Base-by-base conservation (phyloP, 768 basidiomycete genomes). In the Phanerochaete sordida region DNA sequence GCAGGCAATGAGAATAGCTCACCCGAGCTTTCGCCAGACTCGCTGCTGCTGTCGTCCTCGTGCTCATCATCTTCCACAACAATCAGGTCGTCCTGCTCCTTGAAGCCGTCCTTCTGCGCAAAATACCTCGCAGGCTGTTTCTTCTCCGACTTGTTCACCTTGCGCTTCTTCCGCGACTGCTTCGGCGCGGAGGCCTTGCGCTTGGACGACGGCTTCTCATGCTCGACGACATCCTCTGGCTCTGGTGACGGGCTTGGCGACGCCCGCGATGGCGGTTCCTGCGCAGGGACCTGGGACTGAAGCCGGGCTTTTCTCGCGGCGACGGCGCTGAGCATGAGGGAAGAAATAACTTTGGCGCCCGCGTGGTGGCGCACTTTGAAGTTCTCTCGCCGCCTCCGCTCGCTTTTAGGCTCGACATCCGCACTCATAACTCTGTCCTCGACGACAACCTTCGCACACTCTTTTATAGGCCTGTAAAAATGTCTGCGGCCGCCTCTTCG, bases 271-370 rank as follows among this genome's bases (percentile, higher is more conserved):
- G 48, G 66, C 57, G 33, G 8, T 43, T 11, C 19, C 5, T 43
- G 39, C 19, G 44, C 28, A 44, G 64, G 69, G 56, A 53, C 47
- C 37, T 57, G 60, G 75, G 74, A 39, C 24, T 63, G 64, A 0
- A 69, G 64, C 61, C 68, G 84, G 78, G 85, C 86, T 66, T 85
- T 89, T 33, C 89, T 81, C 2, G 87, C 88, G 28, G 88, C 88
- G 50, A 91, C 75, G 2, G 89, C 88, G 66, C 87, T 89, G 53
- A 90, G 75, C 88, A 89, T 89, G 26, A 31, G 58, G 33, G 27
- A 37, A 46, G 56, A 52, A 37, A 54, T 21, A 51, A 11, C 8
- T 13, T 54, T 26, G 26, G 53, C 53, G 53, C 53, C 35, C 54
- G 16, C 53, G 19, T 44, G 30, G 45, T 47, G 35, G 45, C 45